These are phyloP conservation scores for Cytospora mali DNA, from an alignment of 2,329 filamentous ascomycete species.

Conservation along the genomic window DNA sequence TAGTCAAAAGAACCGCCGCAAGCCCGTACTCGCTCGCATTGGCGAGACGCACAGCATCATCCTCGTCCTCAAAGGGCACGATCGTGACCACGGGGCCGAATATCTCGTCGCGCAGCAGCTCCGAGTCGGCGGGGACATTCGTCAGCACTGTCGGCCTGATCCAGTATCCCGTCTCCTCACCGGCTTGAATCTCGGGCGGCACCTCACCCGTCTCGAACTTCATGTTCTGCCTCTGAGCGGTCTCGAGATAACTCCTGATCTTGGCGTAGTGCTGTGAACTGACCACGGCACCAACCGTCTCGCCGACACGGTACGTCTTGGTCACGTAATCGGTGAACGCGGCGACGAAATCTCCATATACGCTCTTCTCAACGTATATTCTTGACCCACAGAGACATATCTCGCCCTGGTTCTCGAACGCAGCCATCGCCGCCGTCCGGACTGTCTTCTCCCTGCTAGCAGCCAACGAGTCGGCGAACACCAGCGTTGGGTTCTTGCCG, in stretches of 20 bases:
- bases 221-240: slow-evolving; percentile 32
- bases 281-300: slow-evolving; percentile 36
- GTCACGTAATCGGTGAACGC: slow-evolving; percentile 32
- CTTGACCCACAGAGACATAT: slow-evolving; percentile 45
- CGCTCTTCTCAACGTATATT: slow-evolving; percentile 53
- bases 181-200: slow-evolving; percentile 25
- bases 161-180: slow-evolving; percentile 34
- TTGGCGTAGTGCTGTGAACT: slow-evolving; percentile 37
- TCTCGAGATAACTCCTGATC: slow-evolving; percentile 33
- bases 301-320: slow-evolving; percentile 30
- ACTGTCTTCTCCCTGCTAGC: slow-evolving; percentile 57
- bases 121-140: slow-evolving; percentile 32
- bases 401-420: slow-evolving; percentile 41
- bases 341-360: slow-evolving; percentile 45
- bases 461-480: slow-evolving; percentile 49
- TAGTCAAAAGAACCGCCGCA: slow-evolving; percentile 37
- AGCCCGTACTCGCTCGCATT: slow-evolving; percentile 38
- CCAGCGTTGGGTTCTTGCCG: slow-evolving; percentile 55
- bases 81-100: slow-evolving; percentile 48
- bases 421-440: slow-evolving; percentile 42
- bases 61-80: slow-evolving; percentile 39
- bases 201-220: slow-evolving; percentile 33
- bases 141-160: slow-evolving; percentile 36
- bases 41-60: slow-evolving; percentile 34
- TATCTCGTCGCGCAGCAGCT: slow-evolving; percentile 43